Percentiles rank a stretch among this genome's conserved stretches.
phyloP scores from a whole-genome alignment of 768 basidiomycete species.

The Termitomyces sp. region DNA sequence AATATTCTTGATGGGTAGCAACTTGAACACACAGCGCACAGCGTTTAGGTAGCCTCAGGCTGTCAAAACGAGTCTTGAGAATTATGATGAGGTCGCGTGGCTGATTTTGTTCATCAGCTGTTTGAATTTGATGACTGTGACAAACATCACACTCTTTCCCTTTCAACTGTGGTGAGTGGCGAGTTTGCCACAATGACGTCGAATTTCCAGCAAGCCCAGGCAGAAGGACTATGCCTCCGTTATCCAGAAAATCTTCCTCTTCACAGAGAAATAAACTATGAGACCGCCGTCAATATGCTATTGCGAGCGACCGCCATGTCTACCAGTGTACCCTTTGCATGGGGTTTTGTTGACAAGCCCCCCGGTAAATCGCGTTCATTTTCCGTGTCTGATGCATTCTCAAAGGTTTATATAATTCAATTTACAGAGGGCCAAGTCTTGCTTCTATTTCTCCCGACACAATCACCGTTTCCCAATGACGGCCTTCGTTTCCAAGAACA shows the following conservation, averaged over 20 bases:
- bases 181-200: slow-evolving; percentile 17
- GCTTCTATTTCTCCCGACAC: slow-evolving; percentile 63
- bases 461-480: slow-evolving; percentile 65
- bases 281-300: slow-evolving; percentile 59
- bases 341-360: slow-evolving; percentile 79
- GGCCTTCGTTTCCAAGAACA: slow-evolving; percentile 76
- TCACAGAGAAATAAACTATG: slow-evolving; percentile 53
- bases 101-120: not conserved
- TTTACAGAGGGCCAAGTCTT: slow-evolving; percentile 59
- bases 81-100: too few relatives aligned
- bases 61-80: too few relatives aligned
- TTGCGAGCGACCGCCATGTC: slow-evolving; percentile 56
- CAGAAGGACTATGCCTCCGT: slow-evolving; percentile 64
- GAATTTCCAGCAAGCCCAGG: slow-evolving; percentile 42
- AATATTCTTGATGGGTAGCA: too few relatives aligned
- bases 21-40: too few relatives aligned
- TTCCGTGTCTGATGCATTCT: not conserved
- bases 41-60: too few relatives aligned
- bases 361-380: slow-evolving; percentile 42
- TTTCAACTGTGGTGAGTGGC: not conserved
- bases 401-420: not conserved
- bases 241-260: slow-evolving; percentile 64
- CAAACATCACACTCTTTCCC: not conserved
- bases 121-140: not conserved
- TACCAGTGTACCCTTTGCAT: slow-evolving; percentile 58